Base-by-base conservation (phyloP, 495 filamentous ascomycete species). In the Baudoinia panamericana region DNA sequence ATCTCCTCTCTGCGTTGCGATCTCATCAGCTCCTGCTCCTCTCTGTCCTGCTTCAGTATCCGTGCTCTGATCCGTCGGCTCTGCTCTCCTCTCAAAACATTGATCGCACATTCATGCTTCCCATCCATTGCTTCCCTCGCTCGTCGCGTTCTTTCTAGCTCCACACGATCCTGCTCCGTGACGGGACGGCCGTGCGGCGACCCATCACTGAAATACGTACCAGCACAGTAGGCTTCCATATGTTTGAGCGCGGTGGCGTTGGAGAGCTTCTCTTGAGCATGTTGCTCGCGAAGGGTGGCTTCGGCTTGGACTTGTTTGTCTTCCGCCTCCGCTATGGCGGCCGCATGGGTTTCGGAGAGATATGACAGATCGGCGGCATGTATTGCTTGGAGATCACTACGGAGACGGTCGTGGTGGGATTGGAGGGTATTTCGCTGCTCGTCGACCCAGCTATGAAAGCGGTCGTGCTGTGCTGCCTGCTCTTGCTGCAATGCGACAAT, bases 161-260 rank as follows among this genome's bases (percentile, higher is more conserved):
- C 79, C 28, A 68, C 61, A 27, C 66, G 55, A 42, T 79, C 66
- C 36, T 64, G 60, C 42, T 72, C 65, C 11, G 75, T 80, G 13
- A 81, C 71, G 0, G 60, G 43, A 9, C 76, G 59, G 5, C 55
- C 30, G 32, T 45, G 41, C 18, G 26, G 19, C 15, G 40, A 26
- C 5, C 45, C 50, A n/a, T 11, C 40, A 9, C 65, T 64, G n/a
- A n/a, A n/a, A 34, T 66, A 69, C 2, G 69, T 62, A 34, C 71
- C 76, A 43, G 70, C 67, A 56, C 80, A 80, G 52, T 83, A 86
- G 2, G 75, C 77, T 55, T 84, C 80, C 81, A 86, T 84, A 43
- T 86, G 71, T 51, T 74, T 74, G 24, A 86, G 70, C 28, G 78
- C 75, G 13, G 80, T 75, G n/a, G 68, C 60, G 4, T 81, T 74